Base-by-base conservation (phyloP, 163 green algal genomes). In the Picocystis sp. region DNA sequence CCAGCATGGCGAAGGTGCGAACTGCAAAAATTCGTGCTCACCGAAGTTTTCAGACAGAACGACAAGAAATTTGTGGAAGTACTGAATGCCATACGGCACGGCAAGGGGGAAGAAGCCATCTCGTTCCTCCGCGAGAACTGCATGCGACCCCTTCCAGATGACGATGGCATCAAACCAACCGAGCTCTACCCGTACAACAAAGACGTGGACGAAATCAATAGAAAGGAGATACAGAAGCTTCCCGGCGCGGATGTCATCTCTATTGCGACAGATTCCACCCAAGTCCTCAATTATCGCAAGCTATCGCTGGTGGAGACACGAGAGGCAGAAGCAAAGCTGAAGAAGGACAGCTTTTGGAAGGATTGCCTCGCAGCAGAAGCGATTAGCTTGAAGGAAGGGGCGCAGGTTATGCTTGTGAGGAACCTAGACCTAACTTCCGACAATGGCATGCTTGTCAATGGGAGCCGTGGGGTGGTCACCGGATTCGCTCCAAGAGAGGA, bases 371-470 rank as follows among this genome's bases (percentile, higher is more conserved):
- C 72, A 1, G 35, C 50, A 2, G 61, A 65, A 23, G 33, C 54
- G 11, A 55, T 67, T 21, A 17, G 6, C 0, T 53, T 77, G 55
- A 80, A 80, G 73, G 56, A 69, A 15, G 67, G 65, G 2, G 71
- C 74, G 2, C 75, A 83, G 63, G 75, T 83, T 25, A 77, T 83
- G 66, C 63, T 83, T 52, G 53, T 79, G 42, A 69, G 62, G 44
- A 83, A 83, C 50, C 43, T 75, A 25, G 69, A 82, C 45, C 50
- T 73, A 25, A 58, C 67, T 47, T 38, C 29, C 5, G 29, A 38
- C 8, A 8, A 38, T 38, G 29, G 21, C 14, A 50, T 49, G 22
- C 71, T 81, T 50, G 73, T 81, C 35, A 84, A 84, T 53, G 76
- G 76, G 24, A 70, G 53, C 33, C 38, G 76, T 1, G 74, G 76